Conservation (phyloP, 441 rosid genomes). For the Adansonia madagascariensis region DNA sequence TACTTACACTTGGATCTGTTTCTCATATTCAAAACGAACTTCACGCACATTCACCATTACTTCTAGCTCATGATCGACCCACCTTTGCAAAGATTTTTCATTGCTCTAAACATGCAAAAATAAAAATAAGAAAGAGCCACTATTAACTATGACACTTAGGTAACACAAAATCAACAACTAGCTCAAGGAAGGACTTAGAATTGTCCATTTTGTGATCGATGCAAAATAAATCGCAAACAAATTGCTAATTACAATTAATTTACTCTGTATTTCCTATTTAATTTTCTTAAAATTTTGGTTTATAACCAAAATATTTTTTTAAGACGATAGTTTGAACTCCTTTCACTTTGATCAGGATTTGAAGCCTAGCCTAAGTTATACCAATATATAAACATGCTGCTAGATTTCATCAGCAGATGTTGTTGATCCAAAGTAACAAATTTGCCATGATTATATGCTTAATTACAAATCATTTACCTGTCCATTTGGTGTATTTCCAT, state of each 20-base stretch:
- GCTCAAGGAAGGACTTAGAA: slow-evolving; percentile 5
- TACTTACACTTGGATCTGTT: slow-evolving; percentile 73
- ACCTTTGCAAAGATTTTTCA: slow-evolving; percentile 55
- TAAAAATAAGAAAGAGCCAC: slow-evolving; percentile 13
- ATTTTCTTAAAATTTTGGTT: neutral
- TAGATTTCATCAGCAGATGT: neutral
- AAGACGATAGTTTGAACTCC: slow-evolving; percentile 18
- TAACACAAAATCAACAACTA: slow-evolving; percentile 13
- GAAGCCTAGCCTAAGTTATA: slow-evolving; percentile 17
- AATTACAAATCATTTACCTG: slow-evolving; percentile 54
- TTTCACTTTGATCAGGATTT: slow-evolving; percentile 26
- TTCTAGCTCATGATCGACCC: slow-evolving; percentile 70
- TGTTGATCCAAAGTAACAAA: slow-evolving; percentile 23
- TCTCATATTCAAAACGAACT: slow-evolving; percentile 62
- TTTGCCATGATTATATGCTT: slow-evolving; percentile 8
- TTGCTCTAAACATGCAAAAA: slow-evolving; percentile 44
- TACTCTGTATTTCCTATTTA: neutral
- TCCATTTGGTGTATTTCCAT: slow-evolving; percentile 51
- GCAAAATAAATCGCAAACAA: slow-evolving; percentile 14
- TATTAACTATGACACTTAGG: slow-evolving; percentile 22
- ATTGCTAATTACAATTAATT: neutral
- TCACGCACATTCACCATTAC: slow-evolving; percentile 61
- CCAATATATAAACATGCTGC: slow-evolving; percentile 17
- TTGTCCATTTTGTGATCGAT: slow-evolving; percentile 3
- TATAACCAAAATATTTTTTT: neutral